Evolutionary conservation across 345 rosid genomes (phyloP), one percentile per base, ranked within the genome.

Genomic region (Clausena lansium): DNA sequence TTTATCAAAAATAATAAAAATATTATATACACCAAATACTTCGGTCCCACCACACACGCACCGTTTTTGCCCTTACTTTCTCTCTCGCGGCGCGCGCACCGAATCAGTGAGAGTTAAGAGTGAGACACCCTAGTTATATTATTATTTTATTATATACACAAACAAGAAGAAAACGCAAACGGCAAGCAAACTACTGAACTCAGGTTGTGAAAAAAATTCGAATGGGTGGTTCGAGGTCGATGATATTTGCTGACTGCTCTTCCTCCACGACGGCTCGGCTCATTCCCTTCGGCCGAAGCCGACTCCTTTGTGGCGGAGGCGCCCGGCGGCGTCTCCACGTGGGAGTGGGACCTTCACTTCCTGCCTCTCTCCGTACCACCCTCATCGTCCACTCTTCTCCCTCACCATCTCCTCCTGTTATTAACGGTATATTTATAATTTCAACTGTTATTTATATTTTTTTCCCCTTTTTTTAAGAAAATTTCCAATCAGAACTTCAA

Each of bases 201-300:
- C 50, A 14, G 70, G 22, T 7, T 65, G 47, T 24, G n/a, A 3
- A 22, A 24, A 24, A 4, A 35, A 35, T 32, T 47, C 74, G 33
- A 76, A 88, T 85, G 89, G 81, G 85, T 15, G 81, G 85, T 4
- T 52, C 57, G 57, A 17, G 57, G 50, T 83, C 92, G 52, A 72
- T 83, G 78, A 62, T 84, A 58, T 84, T 87, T 62, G 69, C 87
- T 1, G 89, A 90, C 62, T 82, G 77, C 55, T 87, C 88, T 60
- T 84, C 88, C 79, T 75, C 91, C 83, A 70, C 83, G 58, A 68
- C 84, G 61, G 68, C 87, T 30, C 87, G 87, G 22, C 83, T 83
- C 75, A 67, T 88, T 39, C 84, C 82, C 71, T n/a, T 87, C 4
- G 71, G 82, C 82, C 81, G 72, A n/a, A 25, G 68, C 75, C 39